A percentile compares a stretch with the other conserved stretches of the same genome.
Evolutionary conservation across 1,284 basidiomycete species (phyloP).

Genomic region (Ganoderma leucocontextum): DNA sequence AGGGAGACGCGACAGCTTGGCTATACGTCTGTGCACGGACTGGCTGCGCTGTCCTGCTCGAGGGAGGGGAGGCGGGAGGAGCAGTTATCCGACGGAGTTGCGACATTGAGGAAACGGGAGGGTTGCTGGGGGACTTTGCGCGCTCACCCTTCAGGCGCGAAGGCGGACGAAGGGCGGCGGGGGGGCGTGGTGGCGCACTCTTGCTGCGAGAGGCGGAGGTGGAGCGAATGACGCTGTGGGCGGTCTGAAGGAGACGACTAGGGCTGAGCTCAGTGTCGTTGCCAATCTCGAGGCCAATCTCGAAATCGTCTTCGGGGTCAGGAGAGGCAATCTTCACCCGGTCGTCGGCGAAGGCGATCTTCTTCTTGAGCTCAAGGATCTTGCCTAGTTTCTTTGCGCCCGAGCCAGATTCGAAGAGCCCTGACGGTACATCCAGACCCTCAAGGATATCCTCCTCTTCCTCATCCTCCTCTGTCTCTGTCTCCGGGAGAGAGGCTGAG

Average conservation of each 20-base stretch:
- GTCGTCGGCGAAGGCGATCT: constrained; percentile 55
- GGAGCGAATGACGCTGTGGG: constrained; percentile 54
- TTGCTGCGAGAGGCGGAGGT: constrained; percentile 48
- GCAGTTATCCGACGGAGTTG: constrained; percentile 67
- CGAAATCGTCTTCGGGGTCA: constrained; percentile 82
- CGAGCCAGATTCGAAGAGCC: constrained; percentile 75
- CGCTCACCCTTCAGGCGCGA: constrained; percentile 68
- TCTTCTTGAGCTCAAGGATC: constrained; percentile 80
- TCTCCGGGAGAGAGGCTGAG: constrained; percentile 70
- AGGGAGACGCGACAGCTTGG: constrained; percentile 61
- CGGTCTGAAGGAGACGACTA: constrained; percentile 67
- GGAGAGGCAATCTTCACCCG: constrained; percentile 61
- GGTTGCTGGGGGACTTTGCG: constrained; percentile 73
- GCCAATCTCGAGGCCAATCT: constrained; percentile 81
- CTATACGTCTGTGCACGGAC: constrained; percentile 64
- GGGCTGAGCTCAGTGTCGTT: constrained; percentile 83
- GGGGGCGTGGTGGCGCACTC: constrained; percentile 60
- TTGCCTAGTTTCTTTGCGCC: constrained; percentile 72
- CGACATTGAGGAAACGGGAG: constrained; percentile 68
- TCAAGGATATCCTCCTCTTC: constrained; percentile 80
- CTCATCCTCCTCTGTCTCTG: constrained; percentile 73
- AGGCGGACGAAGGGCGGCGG: constrained; percentile 60
- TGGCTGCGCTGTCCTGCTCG: constrained; percentile 53
- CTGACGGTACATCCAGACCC: constrained; percentile 78
- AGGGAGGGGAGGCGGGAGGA: constrained; percentile 66